Conservation (phyloP, 352 stramenopile genomes). For the Phytopythium aichiense region DNA sequence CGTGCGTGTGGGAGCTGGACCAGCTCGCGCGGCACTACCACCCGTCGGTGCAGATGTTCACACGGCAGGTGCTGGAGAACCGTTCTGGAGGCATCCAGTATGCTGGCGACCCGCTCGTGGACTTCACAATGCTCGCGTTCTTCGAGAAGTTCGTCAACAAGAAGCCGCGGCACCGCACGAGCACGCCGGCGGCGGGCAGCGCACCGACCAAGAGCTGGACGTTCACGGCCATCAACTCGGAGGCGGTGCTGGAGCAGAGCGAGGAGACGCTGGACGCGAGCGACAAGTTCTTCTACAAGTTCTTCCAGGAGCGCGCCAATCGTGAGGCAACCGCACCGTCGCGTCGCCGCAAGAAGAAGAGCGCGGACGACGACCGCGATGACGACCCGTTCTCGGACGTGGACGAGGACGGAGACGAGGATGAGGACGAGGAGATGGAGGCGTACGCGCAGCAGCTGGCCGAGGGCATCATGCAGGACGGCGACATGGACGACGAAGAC, state of each 20-base stretch:
- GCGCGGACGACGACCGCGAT: slow-evolving; percentile 27
- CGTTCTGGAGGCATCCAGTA: slow-evolving; percentile 83
- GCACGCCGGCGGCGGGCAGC: slow-evolving; percentile 2
- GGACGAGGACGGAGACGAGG: slow-evolving; percentile 38
- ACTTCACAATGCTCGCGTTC: slow-evolving; percentile 97
- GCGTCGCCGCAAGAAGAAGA: slow-evolving; percentile 34
- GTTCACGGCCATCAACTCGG: slow-evolving; percentile 64
- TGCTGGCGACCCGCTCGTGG: slow-evolving; percentile 93
- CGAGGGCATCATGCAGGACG: slow-evolving; percentile 86
- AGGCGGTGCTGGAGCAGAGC: slow-evolving; percentile 59
- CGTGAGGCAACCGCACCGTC: slow-evolving; percentile 27
- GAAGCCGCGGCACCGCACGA: slow-evolving; percentile 86
- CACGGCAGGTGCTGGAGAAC: slow-evolving; percentile 71
- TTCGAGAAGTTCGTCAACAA: slow-evolving; percentile 99
- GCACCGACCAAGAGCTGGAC: slow-evolving; percentile 58
- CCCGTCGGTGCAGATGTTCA: slow-evolving; percentile 93
- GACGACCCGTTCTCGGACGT: slow-evolving; percentile 56
- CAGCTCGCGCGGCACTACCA: slow-evolving; percentile 94
- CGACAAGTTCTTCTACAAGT: slow-evolving; percentile 94
- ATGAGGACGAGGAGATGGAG: slow-evolving; percentile 83
- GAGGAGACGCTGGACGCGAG: slow-evolving; percentile 66
- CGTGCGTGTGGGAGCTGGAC: slow-evolving; percentile 92
- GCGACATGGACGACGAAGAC: slow-evolving; percentile 72
- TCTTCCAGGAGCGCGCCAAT: slow-evolving; percentile 84
- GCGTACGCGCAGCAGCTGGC: slow-evolving; percentile 88